Evolutionary conservation across 2,329 filamentous ascomycete species (phyloP).

Genomic region (Colletotrichum cereale): DNA sequence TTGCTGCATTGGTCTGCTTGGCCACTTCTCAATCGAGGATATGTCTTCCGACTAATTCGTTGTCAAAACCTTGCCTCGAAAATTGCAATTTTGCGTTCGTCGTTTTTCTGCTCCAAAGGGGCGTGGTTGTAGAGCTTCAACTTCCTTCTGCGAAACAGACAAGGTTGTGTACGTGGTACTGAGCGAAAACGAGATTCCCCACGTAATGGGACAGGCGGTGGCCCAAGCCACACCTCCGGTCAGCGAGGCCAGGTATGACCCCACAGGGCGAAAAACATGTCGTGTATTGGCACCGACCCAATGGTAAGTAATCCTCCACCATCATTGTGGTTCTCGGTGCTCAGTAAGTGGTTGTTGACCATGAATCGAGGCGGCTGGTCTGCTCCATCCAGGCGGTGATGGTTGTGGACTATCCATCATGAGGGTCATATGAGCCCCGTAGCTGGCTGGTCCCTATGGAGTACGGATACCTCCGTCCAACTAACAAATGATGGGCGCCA

Average conservation of each 20-base stretch:
- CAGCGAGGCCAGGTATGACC: not conserved
- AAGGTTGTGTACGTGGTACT: not conserved
- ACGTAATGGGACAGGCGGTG: conserved; percentile 9
- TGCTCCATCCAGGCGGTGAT: not conserved
- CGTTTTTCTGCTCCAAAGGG: not conserved
- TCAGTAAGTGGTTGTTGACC: not conserved
- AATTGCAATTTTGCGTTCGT: not conserved
- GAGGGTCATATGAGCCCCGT: not conserved
- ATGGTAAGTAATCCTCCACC: not conserved
- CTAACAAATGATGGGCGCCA: not conserved
- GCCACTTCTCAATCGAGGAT: not conserved
- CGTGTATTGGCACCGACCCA: not conserved
- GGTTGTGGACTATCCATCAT: not conserved
- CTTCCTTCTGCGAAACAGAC: not conserved
- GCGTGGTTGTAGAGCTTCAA: conserved; percentile 18
- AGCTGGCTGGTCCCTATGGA: not conserved
- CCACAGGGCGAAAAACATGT: not conserved
- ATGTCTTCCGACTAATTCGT: conserved; percentile 5
- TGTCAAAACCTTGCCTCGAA: conserved; percentile 2
- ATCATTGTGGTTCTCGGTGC: not conserved
- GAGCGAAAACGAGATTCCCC: conserved; percentile 17
- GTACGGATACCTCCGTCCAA: not conserved
- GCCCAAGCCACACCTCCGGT: conserved; percentile 28
- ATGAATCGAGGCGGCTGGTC: not conserved
- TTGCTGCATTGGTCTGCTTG: conserved; percentile 16